Conservation (phyloP, 441 rosid species). For the Macaranga tanarius region DNA sequence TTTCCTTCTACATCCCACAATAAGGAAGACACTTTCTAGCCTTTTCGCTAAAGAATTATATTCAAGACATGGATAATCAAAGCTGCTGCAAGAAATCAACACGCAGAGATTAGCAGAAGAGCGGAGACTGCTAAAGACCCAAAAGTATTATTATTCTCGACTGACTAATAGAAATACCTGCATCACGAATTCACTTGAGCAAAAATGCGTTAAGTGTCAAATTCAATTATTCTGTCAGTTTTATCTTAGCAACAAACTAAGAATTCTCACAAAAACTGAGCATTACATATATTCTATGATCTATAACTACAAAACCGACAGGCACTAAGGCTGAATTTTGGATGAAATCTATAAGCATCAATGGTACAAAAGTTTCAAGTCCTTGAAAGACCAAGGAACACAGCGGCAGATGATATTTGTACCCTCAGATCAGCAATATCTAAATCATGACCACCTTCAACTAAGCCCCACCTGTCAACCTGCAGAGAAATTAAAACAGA, state of each 20-base stretch:
- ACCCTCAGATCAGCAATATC: conserved; percentile 96
- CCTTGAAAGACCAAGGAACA: conserved; percentile 84
- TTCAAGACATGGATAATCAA: neutral
- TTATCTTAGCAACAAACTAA: neutral
- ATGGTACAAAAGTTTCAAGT: conserved; percentile 24
- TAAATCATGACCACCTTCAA: conserved; percentile 95
- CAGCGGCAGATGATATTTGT: conserved; percentile 81
- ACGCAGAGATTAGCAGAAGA: neutral
- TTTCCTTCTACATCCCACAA: neutral
- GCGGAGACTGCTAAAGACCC: neutral
- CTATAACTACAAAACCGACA: conserved; percentile 22
- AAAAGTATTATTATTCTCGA: neutral
- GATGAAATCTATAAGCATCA: neutral
- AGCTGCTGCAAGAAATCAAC: neutral
- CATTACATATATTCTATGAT: conserved; percentile 14
- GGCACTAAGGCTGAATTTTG: conserved; percentile 3
- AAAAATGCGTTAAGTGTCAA: neutral
- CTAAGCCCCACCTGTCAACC: conserved; percentile 96
- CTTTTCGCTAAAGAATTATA: too few relatives aligned
- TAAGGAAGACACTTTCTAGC: neutral
- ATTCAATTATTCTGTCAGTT: neutral
- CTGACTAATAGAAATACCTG: neutral
- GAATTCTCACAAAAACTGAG: conserved; percentile 13
- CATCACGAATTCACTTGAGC: neutral
- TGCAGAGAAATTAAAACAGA: conserved; percentile 28